A percentile compares a stretch with the other conserved stretches of the same genome.
Conservation (phyloP, 805 yeast species). For the Candida orba region DNA sequence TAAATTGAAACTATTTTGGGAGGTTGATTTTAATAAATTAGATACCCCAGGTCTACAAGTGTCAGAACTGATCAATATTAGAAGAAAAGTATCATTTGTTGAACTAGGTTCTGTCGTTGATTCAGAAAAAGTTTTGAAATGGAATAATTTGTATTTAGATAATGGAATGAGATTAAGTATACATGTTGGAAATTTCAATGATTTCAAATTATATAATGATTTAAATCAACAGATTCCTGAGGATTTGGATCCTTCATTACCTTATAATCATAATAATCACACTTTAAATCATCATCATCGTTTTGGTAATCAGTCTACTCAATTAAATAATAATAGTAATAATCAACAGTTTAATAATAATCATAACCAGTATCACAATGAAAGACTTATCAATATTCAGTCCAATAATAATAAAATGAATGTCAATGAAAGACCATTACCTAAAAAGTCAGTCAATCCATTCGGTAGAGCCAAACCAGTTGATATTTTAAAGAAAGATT, state of each 20-base stretch:
- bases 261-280: constrained; percentile 2
- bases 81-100: constrained; percentile 56
- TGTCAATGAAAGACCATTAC: not conserved
- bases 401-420: not conserved
- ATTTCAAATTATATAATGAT: constrained; percentile 19
- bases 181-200: constrained; percentile 21
- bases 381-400: too few species aligned
- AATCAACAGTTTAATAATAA: not conserved
- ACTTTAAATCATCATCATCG: not conserved
- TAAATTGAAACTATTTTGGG: constrained; percentile 58
- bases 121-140: constrained; percentile 50
- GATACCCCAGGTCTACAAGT: constrained; percentile 18
- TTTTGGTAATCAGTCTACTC: not conserved
- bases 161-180: constrained; percentile 27
- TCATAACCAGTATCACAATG: not conserved
- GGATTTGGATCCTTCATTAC: constrained; percentile 18
- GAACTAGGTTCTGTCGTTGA: constrained; percentile 47
- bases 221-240: constrained; percentile 17
- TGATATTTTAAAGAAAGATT: constrained; percentile 58
- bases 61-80: constrained; percentile 19
- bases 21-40: constrained; percentile 32
- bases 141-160: constrained; percentile 49
- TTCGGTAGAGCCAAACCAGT: constrained; percentile 86
- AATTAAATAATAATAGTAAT: too few species aligned
- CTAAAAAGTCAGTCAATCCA: constrained; percentile 45